Conservation (phyloP, 2,329 filamentous ascomycete genomes). For the Aspergillus fumigatiaffinis region DNA sequence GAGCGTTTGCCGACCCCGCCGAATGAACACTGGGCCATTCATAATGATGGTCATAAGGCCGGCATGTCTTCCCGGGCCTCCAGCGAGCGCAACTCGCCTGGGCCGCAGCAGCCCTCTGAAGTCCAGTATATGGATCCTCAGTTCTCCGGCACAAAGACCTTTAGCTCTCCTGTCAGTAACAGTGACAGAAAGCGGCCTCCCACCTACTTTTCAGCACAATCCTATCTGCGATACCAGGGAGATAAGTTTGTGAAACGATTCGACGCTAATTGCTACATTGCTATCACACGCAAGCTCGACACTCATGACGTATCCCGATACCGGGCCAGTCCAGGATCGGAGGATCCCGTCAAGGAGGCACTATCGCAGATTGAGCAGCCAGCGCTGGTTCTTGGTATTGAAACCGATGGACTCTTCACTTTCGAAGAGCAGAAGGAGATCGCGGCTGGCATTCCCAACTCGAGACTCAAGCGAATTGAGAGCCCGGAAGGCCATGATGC, state of each 20-base stretch:
- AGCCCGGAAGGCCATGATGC: constrained; percentile 95
- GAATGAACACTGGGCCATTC: constrained; percentile 72
- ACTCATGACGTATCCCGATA: constrained; percentile 90
- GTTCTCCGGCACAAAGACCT: constrained; percentile 61
- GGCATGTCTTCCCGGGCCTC: constrained; percentile 51
- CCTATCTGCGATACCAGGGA: constrained; percentile 93
- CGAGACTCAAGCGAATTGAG: constrained; percentile 79
- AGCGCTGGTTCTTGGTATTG: constrained; percentile 85
- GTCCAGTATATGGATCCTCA: constrained; percentile 59
- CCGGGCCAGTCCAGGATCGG: constrained; percentile 48
- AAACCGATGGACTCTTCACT: constrained; percentile 93
- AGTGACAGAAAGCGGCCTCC: constrained; percentile 46
- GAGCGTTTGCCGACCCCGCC: constrained; percentile 58
- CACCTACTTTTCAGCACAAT: constrained; percentile 98
- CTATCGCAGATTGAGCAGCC: constrained; percentile 82
- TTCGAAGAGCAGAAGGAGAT: constrained; percentile 95
- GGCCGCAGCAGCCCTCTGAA: constrained; percentile 21
- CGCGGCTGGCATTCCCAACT: constrained; percentile 73
- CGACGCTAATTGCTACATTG: constrained; percentile 98
- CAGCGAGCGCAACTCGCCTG: constrained; percentile 31
- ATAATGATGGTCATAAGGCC: constrained; percentile 74
- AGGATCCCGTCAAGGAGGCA: constrained; percentile 62
- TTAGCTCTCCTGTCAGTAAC: constrained; percentile 40
- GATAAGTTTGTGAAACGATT: constrained; percentile 96
- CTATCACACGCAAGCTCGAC: constrained; percentile 95